Percentiles rank a stretch among this genome's conserved stretches.
These are phyloP conservation scores for Penicillium angulare DNA, from an alignment of 495 filamentous ascomycete genomes.

Conservation along the genomic window DNA sequence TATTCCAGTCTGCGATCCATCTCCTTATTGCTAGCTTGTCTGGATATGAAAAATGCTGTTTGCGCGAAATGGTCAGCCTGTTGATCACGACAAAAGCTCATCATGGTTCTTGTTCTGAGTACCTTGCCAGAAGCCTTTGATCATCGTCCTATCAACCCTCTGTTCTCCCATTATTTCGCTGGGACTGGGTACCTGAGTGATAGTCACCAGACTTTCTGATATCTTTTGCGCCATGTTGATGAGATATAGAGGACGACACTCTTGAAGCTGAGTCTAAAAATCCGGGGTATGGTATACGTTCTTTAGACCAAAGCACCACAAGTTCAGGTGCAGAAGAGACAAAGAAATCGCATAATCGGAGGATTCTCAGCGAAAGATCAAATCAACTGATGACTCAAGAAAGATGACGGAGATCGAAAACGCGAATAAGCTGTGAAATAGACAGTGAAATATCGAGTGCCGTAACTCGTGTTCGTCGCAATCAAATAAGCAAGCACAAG, in stretches of 20 bases:
- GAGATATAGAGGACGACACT: neutral
- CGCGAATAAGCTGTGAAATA: no score
- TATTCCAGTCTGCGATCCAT: conserved; percentile 48
- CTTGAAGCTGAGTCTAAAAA: no score
- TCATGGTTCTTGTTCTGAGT: neutral
- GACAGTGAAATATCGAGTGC: no score
- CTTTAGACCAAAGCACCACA: no score
- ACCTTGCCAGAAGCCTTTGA: conserved; percentile 53
- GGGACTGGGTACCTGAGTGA: conserved; percentile 22
- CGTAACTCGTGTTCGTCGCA: no score
- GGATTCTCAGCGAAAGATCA: no score
- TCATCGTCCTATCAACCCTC: conserved; percentile 26
- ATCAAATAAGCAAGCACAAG: no score
- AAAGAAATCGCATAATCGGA: no score
- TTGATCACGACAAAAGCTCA: neutral
- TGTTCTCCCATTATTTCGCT: conserved; percentile 22
- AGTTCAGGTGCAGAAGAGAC: no score
- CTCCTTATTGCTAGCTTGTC: conserved; percentile 34
- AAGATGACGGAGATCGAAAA: no score
- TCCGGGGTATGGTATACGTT: no score
- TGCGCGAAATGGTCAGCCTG: neutral
- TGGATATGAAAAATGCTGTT: conserved; percentile 42
- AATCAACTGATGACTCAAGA: no score
- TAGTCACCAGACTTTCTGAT: conserved; percentile 51
- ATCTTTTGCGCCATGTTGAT: conserved; percentile 44